phyloP scores from a whole-genome alignment of 2,329 filamentous ascomycete genomes.

The Sporothrix schenckii region DNA sequence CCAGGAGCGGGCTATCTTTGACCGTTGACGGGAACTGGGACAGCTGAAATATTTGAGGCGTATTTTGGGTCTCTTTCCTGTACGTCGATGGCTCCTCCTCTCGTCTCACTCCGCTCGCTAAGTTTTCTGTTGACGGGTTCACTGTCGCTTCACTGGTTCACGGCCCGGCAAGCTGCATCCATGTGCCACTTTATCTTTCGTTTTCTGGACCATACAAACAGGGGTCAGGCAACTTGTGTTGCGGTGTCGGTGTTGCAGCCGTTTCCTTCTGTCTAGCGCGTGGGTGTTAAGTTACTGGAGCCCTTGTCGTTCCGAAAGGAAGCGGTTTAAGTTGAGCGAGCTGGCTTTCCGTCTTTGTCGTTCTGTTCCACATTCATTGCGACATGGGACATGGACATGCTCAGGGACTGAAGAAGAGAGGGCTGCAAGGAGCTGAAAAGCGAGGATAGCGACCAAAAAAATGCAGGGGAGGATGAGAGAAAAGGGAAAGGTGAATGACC shows the following conservation, averaged over 20 bases:
- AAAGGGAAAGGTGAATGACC: background rate
- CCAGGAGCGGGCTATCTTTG: too few species aligned
- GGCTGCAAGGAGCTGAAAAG: background rate
- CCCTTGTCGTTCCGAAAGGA: background rate
- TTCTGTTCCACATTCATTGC: conserved; percentile 14
- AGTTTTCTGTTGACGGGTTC: background rate
- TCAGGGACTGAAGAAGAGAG: background rate
- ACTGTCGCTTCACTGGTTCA: conserved; percentile 6
- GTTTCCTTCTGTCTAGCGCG: background rate
- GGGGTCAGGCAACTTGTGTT: conserved; percentile 12
- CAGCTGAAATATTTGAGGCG: background rate
- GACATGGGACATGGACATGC: conserved; percentile 21
- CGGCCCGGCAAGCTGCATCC: conserved; percentile 16
- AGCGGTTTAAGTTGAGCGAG: background rate
- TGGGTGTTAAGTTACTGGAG: background rate
- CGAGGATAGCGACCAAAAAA: background rate
- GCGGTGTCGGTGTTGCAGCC: background rate
- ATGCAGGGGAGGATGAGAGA: background rate
- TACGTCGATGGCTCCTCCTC: background rate
- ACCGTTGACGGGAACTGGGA: background rate
- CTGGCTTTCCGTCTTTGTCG: background rate
- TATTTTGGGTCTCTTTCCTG: background rate
- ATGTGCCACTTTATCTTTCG: background rate
- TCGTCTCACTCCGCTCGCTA: conserved; percentile 12
- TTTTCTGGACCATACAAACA: background rate